These are phyloP conservation scores for Aotearoamyces nothofagi DNA, from an alignment of 2,329 filamentous ascomycete species.

Conservation along the genomic window DNA sequence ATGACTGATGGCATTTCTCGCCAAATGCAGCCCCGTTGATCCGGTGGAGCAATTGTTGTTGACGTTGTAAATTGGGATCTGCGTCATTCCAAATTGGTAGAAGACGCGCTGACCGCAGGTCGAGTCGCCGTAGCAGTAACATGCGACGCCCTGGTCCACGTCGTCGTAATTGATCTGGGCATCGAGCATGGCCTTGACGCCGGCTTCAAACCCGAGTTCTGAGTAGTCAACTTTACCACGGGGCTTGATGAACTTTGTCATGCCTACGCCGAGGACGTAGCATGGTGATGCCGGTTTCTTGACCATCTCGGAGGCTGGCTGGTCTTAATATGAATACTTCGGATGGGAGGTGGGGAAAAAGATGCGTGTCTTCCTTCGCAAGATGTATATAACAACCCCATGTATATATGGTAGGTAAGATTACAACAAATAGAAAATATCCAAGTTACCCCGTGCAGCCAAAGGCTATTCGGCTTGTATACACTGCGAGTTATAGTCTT, in stretches of 20 bases:
- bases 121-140: conserved; percentile 94
- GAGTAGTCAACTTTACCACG: conserved; percentile 89
- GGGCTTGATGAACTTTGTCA: conserved; percentile 99
- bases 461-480: too few species aligned
- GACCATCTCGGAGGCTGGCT: too few species aligned
- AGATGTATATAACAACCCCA: too few species aligned
- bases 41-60: conserved; percentile 98
- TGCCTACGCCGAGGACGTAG: conserved; percentile 94
- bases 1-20: conserved; percentile 59
- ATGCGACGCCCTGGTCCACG: conserved; percentile 88
- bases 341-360: too few species aligned
- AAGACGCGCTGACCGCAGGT: conserved; percentile 94
- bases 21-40: conserved; percentile 81
- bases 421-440: too few species aligned
- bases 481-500: too few species aligned
- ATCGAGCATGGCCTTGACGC: conserved; percentile 71
- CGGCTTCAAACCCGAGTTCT: conserved; percentile 85
- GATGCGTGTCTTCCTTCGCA: too few species aligned
- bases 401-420: too few species aligned
- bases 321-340: too few species aligned
- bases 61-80: conserved; percentile 93
- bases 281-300: conserved; percentile 21
- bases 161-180: conserved; percentile 94
- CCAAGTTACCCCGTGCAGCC: too few species aligned
- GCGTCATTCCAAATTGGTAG: conserved; percentile 96